Percentiles rank a stretch among this genome's conserved stretches.
phyloP scores from a whole-genome alignment of 768 basidiomycete species.

The Lactarius akahatsu region DNA sequence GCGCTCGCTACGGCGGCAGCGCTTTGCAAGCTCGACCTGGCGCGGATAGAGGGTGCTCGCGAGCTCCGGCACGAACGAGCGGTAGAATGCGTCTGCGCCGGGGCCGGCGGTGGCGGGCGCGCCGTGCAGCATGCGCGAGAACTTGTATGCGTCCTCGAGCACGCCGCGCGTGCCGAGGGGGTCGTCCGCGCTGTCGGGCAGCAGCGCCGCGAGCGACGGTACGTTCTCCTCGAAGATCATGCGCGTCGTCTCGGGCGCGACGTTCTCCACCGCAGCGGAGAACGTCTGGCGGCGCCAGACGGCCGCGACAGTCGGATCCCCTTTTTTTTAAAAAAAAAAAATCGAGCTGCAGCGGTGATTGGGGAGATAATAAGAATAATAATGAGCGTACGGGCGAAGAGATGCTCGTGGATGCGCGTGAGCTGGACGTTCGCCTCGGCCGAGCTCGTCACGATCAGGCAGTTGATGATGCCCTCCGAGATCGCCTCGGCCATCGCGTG shows the following conservation, averaged over 20 bases:
- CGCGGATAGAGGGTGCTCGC: conserved; percentile 69
- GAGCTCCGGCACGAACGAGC: conserved; percentile 83
- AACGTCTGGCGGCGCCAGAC: conserved; percentile 92
- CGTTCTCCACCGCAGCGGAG: conserved; percentile 77
- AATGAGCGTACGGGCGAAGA: conserved; percentile 62
- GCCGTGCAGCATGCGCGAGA: conserved; percentile 85
- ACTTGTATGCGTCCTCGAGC: conserved; percentile 71
- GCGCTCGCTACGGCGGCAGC: conserved; percentile 73
- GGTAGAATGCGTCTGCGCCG: conserved; percentile 70
- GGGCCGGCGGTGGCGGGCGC: conserved; percentile 53
- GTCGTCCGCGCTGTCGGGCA: conserved; percentile 39
- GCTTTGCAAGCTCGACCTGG: conserved; percentile 82
- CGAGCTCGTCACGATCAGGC: conserved; percentile 83
- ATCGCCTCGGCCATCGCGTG: conserved; percentile 78
- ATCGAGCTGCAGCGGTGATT: too few species aligned
- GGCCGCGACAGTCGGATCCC: conserved; percentile 83
- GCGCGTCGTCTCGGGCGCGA: conserved; percentile 67
- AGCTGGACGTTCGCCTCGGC: conserved; percentile 81
- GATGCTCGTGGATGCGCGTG: conserved; percentile 83
- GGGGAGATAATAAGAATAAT: too few species aligned
- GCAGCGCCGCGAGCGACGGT: conserved; percentile 56
- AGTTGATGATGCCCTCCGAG: conserved; percentile 79
- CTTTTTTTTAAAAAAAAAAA: too few species aligned
- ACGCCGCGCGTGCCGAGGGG: conserved; percentile 48
- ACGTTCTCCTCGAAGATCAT: conserved; percentile 71